These are phyloP conservation scores for Hyaloscypha finlandica DNA, from an alignment of 495 filamentous ascomycete genomes.

Conservation along the genomic window DNA sequence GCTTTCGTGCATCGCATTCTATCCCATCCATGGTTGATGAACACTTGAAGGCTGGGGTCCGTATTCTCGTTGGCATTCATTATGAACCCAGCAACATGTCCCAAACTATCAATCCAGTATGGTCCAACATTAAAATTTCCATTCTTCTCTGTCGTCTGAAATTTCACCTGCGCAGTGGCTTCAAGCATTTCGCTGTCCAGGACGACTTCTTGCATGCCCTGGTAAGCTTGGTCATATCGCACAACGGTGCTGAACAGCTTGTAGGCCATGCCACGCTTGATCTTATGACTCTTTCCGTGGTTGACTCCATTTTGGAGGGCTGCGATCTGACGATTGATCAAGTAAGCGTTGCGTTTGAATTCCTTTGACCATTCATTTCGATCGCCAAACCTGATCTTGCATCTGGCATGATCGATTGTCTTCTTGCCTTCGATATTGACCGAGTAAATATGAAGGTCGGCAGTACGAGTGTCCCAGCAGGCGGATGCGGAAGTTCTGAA, in stretches of 20 bases:
- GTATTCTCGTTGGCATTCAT: conserved; percentile 77
- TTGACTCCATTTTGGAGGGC: conserved; percentile 48
- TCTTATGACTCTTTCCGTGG: conserved; percentile 33
- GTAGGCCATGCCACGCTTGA: conserved; percentile 63
- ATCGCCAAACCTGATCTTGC: conserved; percentile 48
- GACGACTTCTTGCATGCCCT: conserved; percentile 73
- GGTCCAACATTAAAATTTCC: conserved; percentile 66
- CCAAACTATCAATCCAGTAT: conserved; percentile 68
- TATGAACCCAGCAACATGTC: conserved; percentile 71
- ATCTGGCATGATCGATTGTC: conserved; percentile 48
- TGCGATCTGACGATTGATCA: conserved; percentile 16
- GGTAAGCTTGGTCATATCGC: conserved; percentile 65
- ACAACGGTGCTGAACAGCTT: conserved; percentile 68
- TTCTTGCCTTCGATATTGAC: conserved; percentile 15
- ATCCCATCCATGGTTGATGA: conserved; percentile 77
- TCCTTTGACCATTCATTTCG: conserved; percentile 51
- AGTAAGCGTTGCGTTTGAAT: conserved; percentile 48
- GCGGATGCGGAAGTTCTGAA: neutral
- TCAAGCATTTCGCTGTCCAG: conserved; percentile 61
- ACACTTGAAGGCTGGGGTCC: conserved; percentile 68
- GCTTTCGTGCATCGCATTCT: conserved; percentile 66
- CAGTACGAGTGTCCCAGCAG: neutral
- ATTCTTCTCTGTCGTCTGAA: conserved; percentile 39
- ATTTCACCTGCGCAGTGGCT: conserved; percentile 62
- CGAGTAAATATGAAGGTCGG: neutral